These are phyloP conservation scores for Chlorophyllum brunneum DNA, from an alignment of 768 basidiomycete species.

Conservation along the genomic window DNA sequence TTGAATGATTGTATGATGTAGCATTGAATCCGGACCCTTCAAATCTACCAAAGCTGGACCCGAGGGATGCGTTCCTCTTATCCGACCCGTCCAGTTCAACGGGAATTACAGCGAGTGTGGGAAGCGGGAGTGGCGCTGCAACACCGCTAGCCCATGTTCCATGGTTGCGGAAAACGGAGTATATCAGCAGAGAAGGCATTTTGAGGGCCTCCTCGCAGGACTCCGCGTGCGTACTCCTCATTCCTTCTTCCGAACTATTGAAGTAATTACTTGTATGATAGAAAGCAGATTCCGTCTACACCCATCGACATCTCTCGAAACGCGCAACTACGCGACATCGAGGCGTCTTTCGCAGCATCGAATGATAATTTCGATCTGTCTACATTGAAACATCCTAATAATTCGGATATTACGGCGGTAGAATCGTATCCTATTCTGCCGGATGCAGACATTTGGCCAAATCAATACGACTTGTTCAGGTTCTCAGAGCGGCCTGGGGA, in stretches of 20 bases:
- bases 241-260: constrained; percentile 1
- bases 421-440: constrained; percentile 83
- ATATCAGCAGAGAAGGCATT: constrained; percentile 62
- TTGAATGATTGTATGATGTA: constrained; percentile 11
- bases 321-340: constrained; percentile 77
- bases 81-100: constrained; percentile 54
- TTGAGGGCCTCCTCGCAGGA: constrained; percentile 45
- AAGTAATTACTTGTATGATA: constrained; percentile 17
- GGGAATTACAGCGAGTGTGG: constrained; percentile 36
- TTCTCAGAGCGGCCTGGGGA: constrained; percentile 89
- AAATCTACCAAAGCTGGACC: constrained; percentile 60
- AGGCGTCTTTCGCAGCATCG: constrained; percentile 67
- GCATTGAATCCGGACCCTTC: constrained; percentile 63
- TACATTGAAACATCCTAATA: constrained; percentile 72
- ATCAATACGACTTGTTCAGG: constrained; percentile 82
- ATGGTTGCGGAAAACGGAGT: constrained; percentile 93
- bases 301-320: constrained; percentile 67
- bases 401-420: constrained; percentile 67
- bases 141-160: constrained; percentile 65
- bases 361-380: constrained; percentile 58
- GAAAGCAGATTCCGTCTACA: constrained; percentile 44
- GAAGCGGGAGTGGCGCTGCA: constrained; percentile 35
- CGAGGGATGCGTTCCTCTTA: constrained; percentile 73
- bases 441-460: constrained; percentile 84
- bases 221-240: constrained; percentile 37